Evolutionary conservation across 352 stramenopile genomes (phyloP).

Genomic region (Halophytophthora polymorphica): DNA sequence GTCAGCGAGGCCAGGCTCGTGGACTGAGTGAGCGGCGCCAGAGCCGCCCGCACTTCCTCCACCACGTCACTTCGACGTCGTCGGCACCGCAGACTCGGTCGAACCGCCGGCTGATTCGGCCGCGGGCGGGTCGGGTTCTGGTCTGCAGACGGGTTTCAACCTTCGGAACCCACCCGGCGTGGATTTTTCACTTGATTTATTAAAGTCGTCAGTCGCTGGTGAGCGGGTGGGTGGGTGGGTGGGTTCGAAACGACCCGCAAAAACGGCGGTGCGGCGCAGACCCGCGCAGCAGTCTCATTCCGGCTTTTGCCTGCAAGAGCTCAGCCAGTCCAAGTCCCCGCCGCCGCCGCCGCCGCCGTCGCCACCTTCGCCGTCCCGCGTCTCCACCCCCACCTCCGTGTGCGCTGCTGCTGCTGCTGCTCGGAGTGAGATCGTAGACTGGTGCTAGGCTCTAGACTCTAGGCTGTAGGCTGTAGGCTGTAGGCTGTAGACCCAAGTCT

Average conservation of each 20-base stretch:
- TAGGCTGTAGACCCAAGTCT: no score
- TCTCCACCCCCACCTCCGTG: neutral
- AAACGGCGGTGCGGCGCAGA: no score
- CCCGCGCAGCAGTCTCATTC: no score
- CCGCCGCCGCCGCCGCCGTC: conserved; percentile 1
- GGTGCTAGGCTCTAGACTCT: neutral
- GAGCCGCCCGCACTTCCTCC: neutral
- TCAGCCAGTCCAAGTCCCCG: neutral
- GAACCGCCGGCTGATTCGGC: no score
- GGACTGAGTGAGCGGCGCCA: conserved; percentile 2
- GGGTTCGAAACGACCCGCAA: neutral
- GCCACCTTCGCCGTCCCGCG: neutral
- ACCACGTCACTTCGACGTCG: no score
- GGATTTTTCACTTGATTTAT: conserved; percentile 12
- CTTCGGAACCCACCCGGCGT: no score
- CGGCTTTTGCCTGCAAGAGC: conserved; percentile 13
- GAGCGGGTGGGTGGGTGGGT: neutral
- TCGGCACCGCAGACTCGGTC: no score
- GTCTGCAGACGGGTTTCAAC: no score
- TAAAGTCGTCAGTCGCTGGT: neutral
- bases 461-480: conserved; percentile 5
- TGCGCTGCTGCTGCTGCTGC: conserved; percentile 3
- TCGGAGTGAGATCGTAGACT: conserved; percentile 10
- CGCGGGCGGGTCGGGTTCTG: no score
- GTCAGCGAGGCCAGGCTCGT: conserved; percentile 11